Evolutionary conservation across 192 early-diverging fungal genomes (phyloP).

Genomic region (Mortierella hygrophila): DNA sequence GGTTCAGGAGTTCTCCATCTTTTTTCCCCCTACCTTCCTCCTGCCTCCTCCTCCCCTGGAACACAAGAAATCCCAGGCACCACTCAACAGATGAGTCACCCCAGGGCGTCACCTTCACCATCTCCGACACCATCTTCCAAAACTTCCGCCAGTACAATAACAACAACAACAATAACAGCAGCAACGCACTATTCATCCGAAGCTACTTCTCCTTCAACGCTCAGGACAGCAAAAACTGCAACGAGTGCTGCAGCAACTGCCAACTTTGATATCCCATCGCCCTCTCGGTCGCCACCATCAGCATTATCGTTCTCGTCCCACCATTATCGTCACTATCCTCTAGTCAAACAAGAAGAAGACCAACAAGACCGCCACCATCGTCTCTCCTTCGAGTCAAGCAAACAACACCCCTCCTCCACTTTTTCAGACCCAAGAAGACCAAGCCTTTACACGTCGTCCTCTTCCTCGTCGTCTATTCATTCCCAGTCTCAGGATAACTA

Average conservation of each 20-base stretch:
- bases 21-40: neutral
- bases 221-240: neutral
- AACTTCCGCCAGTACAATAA: neutral
- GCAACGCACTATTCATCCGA: neutral
- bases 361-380: neutral
- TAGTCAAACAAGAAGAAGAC: neutral
- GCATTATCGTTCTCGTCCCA: neutral
- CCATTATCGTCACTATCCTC: neutral
- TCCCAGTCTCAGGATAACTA: no score
- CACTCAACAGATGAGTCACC: constrained; percentile 6
- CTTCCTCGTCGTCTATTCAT: no score
- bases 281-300: neutral
- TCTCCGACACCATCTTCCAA: neutral
- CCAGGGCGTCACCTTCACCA: neutral
- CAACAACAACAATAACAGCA: neutral
- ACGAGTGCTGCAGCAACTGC: neutral
- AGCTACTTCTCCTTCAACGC: neutral
- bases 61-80: neutral
- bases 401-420: no score
- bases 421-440: no score
- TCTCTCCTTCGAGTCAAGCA: no score
- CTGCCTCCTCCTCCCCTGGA: neutral
- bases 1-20: neutral
- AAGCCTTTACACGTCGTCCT: no score
- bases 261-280: neutral